phyloP scores from a whole-genome alignment of 1,139 yeast species.

The Diutina scorzettiae region DNA sequence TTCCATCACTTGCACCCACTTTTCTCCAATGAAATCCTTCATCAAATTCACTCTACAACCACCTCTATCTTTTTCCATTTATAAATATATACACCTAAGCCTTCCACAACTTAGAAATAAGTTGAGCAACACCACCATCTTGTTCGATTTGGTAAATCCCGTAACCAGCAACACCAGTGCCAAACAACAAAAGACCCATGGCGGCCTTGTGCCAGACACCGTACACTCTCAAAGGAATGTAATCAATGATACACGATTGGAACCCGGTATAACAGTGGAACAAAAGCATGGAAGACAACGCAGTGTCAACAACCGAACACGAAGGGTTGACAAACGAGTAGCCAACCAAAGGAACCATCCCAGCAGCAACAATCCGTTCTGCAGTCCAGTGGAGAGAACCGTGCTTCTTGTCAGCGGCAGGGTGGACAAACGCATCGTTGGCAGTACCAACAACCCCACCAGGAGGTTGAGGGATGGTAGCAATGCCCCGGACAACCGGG shows the following conservation, averaged over 20 bases:
- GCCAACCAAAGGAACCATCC: constrained; percentile 62
- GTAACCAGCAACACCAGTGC: constrained; percentile 48
- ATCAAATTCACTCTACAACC: no score
- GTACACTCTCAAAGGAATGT: constrained; percentile 56
- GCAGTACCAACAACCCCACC: constrained; percentile 66
- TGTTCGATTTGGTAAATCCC: constrained; percentile 65
- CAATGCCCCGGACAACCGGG: constrained; percentile 16
- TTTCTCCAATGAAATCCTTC: no score
- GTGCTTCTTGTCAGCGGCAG: constrained; percentile 47
- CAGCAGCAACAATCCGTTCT: constrained; percentile 56
- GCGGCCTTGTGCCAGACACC: constrained; percentile 62
- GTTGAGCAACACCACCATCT: constrained; percentile 20
- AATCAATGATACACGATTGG: constrained; percentile 70
- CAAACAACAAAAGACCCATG: constrained; percentile 47
- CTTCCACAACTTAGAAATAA: constrained; percentile 5
- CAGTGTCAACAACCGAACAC: constrained; percentile 55
- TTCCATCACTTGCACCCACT: no score
- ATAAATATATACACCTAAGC: constrained; percentile 4
- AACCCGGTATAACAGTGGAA: constrained; percentile 62
- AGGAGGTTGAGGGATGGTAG: constrained; percentile 52
- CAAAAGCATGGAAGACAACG: constrained; percentile 42
- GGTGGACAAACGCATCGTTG: constrained; percentile 61
- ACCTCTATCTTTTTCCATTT: no score
- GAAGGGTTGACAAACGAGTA: constrained; percentile 10
- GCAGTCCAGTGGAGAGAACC: constrained; percentile 89